Evolutionary conservation across 75 land plant genomes (phyloP), one percentile per base, ranked within the genome.

Genomic region (Pinus taeda): DNA sequence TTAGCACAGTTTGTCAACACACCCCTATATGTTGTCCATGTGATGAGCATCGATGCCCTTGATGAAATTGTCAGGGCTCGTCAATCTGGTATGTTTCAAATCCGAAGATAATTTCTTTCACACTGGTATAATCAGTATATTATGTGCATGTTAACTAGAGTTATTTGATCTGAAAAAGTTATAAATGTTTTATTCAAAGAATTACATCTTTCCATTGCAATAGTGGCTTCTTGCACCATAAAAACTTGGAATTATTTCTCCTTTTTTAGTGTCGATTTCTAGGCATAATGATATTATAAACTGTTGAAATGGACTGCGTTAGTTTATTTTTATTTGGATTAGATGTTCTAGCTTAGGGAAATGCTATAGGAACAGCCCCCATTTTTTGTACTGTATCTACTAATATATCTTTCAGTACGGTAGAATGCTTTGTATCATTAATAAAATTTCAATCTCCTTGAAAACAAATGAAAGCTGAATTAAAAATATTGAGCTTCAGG

Each of bases 1-100:
- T 81, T 97, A 81, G 95, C 99, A 39, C 66, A 79, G 70, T 97
- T 97, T 75, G 88, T 97, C 24, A 95, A 95, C 75, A 95, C 98
- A 42, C 99, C 99, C 24, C 81, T 97, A 0, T 97, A 97, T 89
- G 91, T 97, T 15, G 99, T 97, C 78, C 99, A 97, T 87, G 99
- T 95, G 60, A 97, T 97, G 99, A 97, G 99, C 87, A 92, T 85
- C 76, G 99, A 97, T 82, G 99, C 99, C 11, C 82, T 97, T 85
- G 98, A 97, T 76, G 99, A 97, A 75, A 90, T 97, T 78, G 90
- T 93, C 56, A 92, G 87, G 75, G 99, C 99, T 76, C 93, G 89
- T 70, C 87, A 85, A 82, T 74, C 93, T 82, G 99, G 99, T 94
- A 59, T 60, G 24, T 62, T 69, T 37, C 53, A 69, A 13, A 69